Evolutionary conservation across 805 yeast genomes (phyloP), one percentile per base, ranked within the genome.

Genomic region (Metschnikowia colocasiae): DNA sequence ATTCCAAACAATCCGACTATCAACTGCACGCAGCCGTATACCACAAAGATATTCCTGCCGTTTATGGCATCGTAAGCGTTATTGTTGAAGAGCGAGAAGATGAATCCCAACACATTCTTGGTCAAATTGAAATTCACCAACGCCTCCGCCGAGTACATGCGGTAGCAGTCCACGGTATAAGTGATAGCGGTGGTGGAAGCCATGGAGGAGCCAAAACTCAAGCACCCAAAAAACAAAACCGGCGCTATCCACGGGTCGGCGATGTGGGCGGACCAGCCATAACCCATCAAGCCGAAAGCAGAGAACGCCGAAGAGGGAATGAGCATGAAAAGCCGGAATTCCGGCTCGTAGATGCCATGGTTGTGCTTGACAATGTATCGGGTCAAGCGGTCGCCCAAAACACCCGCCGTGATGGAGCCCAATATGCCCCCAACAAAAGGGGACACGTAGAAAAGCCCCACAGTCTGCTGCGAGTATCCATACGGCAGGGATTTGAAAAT

Each of bases 181-280:
- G 85, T 80, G 49, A 80, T 80, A 25, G 82, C 79, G 1, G 82
- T 77, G 6, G 85, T 81, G 23, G 83, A 77, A 1, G 82, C 82
- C 53, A 81, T 65, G 2, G 82, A 75, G 50, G 82, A 76, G 6
- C 85, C 86, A 61, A 80, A 81, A 16, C 82, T 76, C 29, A 80
- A 64, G 36, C 79, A 63, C 0, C 81, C 83, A 53, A 80, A 70
- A 57, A 81, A 78, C 0, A 81, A 58, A 2, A 81, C 72, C 1
- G 85, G 85, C 1, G 76, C 85, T 44, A 77, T 66, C 85, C 85
- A 79, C 7, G 60, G 52, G 54, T 79, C 80, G 15, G 66, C 55
- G 4, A 60, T 68, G 19, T 68, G 60, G 0, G 80, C 60, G 2
- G 83, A 68, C 85, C 85, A 81, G 4, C 86, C 86, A 57, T 76